phyloP scores from a whole-genome alignment of 768 basidiomycete species.

The Mycena belliarum region DNA sequence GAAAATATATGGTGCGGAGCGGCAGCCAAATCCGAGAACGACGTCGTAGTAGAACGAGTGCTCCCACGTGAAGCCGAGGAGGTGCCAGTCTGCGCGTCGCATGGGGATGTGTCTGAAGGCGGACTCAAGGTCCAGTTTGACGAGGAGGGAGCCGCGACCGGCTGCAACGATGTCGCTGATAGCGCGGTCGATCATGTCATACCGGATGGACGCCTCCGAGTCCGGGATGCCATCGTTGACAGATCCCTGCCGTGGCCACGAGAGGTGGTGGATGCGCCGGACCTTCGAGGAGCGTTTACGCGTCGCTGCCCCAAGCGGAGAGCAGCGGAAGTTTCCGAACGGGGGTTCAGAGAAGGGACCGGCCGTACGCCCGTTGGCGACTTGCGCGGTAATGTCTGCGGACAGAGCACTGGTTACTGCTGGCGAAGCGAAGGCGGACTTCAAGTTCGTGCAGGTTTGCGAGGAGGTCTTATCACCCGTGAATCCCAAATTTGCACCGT shows the following conservation, averaged over 20 bases:
- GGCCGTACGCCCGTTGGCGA: conserved; percentile 13
- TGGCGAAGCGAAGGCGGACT: conserved; percentile 22
- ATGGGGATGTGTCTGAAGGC: no score
- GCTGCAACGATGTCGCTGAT: no score
- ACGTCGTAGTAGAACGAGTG: no score
- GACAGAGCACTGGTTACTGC: conserved; percentile 4
- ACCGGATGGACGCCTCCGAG: conserved; percentile 14
- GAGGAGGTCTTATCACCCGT: not conserved
- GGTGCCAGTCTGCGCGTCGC: no score
- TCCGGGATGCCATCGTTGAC: conserved; percentile 26
- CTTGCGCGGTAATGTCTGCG: conserved; percentile 6
- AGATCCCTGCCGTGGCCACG: conserved; percentile 20
- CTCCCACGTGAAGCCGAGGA: no score
- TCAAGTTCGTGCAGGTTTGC: conserved; percentile 24
- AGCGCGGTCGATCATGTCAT: no score
- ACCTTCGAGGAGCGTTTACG: conserved; percentile 21
- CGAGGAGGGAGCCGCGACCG: no score
- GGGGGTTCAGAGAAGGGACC: conserved; percentile 26
- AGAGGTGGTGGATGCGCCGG: conserved; percentile 24
- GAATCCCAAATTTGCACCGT: conserved; percentile 17
- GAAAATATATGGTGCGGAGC: no score
- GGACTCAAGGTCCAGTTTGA: no score
- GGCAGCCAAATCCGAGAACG: no score
- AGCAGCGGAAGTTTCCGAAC: conserved; percentile 22
- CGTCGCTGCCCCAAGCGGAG: conserved; percentile 24